Conservation (phyloP, 257 asterid genomes). For the Lithospermum erythrorhizon region DNA sequence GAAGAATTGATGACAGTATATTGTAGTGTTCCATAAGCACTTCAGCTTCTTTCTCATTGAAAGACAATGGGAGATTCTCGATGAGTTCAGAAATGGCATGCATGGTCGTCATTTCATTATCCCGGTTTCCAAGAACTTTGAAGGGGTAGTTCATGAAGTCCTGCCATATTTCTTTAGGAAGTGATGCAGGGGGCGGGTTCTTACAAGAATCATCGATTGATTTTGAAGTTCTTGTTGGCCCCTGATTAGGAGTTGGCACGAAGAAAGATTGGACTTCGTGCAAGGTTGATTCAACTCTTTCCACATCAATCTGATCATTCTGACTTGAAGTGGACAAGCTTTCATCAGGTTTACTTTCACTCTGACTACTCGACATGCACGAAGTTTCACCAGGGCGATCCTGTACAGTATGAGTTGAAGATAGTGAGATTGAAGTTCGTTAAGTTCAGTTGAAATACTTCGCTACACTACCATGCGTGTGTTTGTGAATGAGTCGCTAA, state of each 20-base stretch:
- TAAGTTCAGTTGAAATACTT: too few species aligned
- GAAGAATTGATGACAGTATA: neutral
- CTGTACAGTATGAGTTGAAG: neutral
- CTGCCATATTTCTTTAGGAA: slow-evolving; percentile 2
- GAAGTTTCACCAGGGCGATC: neutral
- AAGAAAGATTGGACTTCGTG: slow-evolving; percentile 1
- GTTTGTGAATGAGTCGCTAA: too few species aligned
- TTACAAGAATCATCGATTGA: neutral
- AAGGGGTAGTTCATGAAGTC: slow-evolving; percentile 5
- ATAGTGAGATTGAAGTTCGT: too few species aligned
- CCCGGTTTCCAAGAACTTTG: slow-evolving; percentile 4
- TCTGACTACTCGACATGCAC: neutral
- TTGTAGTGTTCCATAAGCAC: neutral
- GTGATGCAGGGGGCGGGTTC: neutral
- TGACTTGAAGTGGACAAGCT: neutral
- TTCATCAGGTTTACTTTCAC: neutral
- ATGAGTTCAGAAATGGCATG: slow-evolving; percentile 5
- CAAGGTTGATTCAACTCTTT: slow-evolving; percentile 8
- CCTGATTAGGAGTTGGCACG: neutral
- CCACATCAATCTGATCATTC: neutral
- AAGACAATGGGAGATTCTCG: neutral
- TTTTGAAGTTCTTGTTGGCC: neutral
- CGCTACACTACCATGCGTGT: too few species aligned
- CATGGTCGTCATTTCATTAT: neutral
- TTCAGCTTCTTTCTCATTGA: slow-evolving; percentile 4